Evolutionary conservation across 148 eudicot species (phyloP), one percentile per base, ranked within the genome.

Genomic region (Drosera capensis): DNA sequence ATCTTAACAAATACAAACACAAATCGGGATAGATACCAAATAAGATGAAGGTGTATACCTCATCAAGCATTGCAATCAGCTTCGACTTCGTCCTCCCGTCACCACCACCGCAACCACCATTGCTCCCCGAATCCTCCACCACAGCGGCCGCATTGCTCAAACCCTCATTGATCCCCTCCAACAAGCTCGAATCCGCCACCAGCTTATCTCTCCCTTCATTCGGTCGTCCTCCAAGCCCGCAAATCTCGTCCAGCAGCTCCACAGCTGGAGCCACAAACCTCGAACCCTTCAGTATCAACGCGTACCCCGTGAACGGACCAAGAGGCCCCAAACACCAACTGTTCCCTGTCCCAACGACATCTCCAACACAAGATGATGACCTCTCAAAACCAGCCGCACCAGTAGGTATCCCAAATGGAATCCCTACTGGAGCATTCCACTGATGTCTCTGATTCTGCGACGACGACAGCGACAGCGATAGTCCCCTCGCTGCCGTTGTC

Each of bases 241-340:
- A 53, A 53, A 41, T 20, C 68, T 79, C 94, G 14, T 88, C 90
- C 58, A 88, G 45, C 59, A 88, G 25, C 45, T 52, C 54, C 43
- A 74, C 86, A 6, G 96, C 92, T 1, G 96, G 94, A 45, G 58
- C 80, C 67, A 82, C 60, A 39, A 77, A 88, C 58, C 68, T 79
- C 2, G 96, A 88, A 0, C 80, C 77, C 52, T 62, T 82, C 54
- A 88, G n/a, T 15, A 87, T 69, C 3, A 82, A 64, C 14, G 94
- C 64, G 39, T 87, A 87, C 0, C 96, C 96, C 0, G 94, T 87
- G 20, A 87, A 87, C 0, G 94, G 94, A 25, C 96, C 96, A 0
- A 82, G 60, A 7, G 96, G 94, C 0, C 55, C 79, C 26, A 51
- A 48, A 40, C 67, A 64, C 51, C 47, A 7, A 57, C 49, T 15